Base-by-base conservation (phyloP, 1,139 yeast species). In the Hemisphaericaspora xylofermentans region DNA sequence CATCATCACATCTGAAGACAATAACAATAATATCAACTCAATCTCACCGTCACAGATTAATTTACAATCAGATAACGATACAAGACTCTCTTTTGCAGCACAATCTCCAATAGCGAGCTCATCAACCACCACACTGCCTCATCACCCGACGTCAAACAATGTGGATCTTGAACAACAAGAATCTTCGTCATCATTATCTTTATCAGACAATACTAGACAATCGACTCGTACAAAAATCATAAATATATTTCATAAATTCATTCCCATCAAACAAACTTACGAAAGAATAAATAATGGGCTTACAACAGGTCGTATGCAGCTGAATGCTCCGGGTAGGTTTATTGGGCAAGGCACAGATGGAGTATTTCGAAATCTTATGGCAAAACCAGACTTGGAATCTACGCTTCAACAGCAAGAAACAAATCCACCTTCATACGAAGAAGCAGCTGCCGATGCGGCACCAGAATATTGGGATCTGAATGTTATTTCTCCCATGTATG, bases 381-480 rank as follows among this genome's bases (percentile, higher is more conserved):
- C 98, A 5, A 91, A 89, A 56, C 91, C 91, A 8, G 89, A 82
- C 44, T 60, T 71, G 3, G 84, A 80, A 46, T 60, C 68, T 9
- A 51, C 50, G 14, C 51, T 63, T 15, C 57, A 58, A 12, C 68
- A 65, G 36, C 71, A 69, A 32, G 75, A 69, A 41, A 71, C 71
- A 36, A 71, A 72, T 39, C 95, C 97, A n/a, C 98, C 98, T 1
- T 74, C 94, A 0, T 93, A 94, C 63, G 96, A 88, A 45, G 97
- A 91, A 56, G 98, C 96, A 0, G 91, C 96, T 0, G 87, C 93
- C 2, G 99, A 93, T 61, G 80, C 95, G 17, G 81, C 95, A 0
- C 99, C 99, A 0, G 96, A 96, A 35, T 94, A 94, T 61, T 94
- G 97, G 95, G 98, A 94, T 60, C 80, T 89, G 13, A 82, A 95